Conservation (phyloP, 164 flowering plant species). For the Amborella trichopoda region DNA sequence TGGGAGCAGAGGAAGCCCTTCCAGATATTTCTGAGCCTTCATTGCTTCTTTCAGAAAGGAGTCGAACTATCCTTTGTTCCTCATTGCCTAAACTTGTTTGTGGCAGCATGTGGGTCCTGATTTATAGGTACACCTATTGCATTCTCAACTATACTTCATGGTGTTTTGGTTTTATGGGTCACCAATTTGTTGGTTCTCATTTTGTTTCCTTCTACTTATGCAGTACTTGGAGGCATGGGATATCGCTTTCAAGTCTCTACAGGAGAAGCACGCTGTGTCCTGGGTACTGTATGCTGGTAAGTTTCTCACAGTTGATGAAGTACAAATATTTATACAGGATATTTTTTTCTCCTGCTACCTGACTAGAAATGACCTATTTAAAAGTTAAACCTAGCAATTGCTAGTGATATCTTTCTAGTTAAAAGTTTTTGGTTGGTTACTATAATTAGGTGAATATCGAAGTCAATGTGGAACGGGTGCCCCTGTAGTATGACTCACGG, state of each 20-base stretch:
- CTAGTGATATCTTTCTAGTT: no score
- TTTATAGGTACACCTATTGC: constrained; percentile 53
- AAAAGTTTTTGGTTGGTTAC: no score
- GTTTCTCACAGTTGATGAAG: no score
- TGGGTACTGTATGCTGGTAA: constrained; percentile 92
- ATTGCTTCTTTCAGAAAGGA: constrained; percentile 59
- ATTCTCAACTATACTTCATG: background rate
- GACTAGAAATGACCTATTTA: no score
- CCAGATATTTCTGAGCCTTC: constrained; percentile 83
- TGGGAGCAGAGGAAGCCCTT: constrained; percentile 17
- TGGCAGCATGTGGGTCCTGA: constrained; percentile 78
- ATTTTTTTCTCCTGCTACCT: no score
- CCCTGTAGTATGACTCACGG: no score
- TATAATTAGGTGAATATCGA: no score
- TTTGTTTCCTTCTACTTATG: constrained; percentile 9
- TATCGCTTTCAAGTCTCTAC: constrained; percentile 85
- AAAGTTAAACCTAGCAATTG: no score
- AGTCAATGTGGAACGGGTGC: no score
- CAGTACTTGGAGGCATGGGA: constrained; percentile 98
- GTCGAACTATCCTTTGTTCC: constrained; percentile 41
- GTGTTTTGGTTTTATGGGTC: background rate
- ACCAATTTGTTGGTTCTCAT: background rate
- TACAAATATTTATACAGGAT: no score
- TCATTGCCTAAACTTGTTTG: constrained; percentile 77
- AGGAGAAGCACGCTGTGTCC: constrained; percentile 87